phyloP scores from a whole-genome alignment of 495 filamentous ascomycete species.

The Bathelium albidoporum region DNA sequence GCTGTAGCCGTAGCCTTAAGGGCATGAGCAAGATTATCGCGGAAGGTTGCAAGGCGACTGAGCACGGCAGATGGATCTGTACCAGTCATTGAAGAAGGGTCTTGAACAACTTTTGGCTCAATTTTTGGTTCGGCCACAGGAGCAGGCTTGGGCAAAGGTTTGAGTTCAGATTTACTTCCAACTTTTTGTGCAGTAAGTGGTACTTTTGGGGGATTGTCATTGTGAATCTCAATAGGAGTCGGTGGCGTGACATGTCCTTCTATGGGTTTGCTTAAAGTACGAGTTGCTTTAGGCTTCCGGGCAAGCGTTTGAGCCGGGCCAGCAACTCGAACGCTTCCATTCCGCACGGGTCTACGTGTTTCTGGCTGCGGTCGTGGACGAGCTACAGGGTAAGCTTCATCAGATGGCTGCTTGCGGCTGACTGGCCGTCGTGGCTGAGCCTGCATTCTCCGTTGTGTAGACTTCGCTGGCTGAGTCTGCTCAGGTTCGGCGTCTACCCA shows the following conservation, averaged over 20 bases:
- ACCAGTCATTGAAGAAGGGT: constrained; percentile 8
- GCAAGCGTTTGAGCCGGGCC: neutral
- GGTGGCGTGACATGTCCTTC: neutral
- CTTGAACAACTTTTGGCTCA: neutral
- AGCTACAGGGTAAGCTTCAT: neutral
- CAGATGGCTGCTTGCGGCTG: neutral
- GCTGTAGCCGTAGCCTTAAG: constrained; percentile 15
- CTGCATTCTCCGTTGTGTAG: neutral
- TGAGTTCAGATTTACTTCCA: neutral
- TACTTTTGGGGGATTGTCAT: neutral
- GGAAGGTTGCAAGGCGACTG: constrained; percentile 22
- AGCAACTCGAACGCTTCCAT: neutral
- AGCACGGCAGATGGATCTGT: constrained; percentile 29
- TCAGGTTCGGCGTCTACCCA: neutral
- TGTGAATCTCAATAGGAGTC: neutral
- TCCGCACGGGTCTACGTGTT: neutral
- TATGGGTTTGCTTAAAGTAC: neutral
- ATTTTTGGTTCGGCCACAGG: neutral
- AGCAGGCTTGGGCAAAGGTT: neutral
- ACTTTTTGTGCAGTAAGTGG: neutral
- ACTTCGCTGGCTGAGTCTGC: neutral
- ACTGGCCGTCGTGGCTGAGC: neutral
- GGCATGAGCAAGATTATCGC: constrained; percentile 27
- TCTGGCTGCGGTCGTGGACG: neutral
- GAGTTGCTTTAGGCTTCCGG: neutral